Evolutionary conservation across 1,284 basidiomycete genomes (phyloP), one percentile per base, ranked within the genome.

Genomic region (Exsudoporus floridanus): DNA sequence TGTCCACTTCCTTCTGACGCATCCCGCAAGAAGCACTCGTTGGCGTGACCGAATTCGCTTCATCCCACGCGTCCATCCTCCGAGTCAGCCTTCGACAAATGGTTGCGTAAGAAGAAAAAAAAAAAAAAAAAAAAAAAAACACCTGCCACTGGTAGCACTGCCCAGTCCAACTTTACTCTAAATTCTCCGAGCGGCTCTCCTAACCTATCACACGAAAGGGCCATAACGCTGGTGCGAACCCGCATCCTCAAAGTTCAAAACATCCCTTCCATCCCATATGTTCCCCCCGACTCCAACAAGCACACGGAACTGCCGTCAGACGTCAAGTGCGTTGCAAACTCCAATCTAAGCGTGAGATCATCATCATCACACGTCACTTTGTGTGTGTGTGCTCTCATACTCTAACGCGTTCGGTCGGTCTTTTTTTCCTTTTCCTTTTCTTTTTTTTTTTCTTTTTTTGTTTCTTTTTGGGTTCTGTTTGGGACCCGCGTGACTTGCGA

Each of bases 61-160:
- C 37, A 21, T 57, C 43, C 40, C 60, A 64, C 52, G 59, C 34
- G 7, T 37, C 27, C 18, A 5, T 5, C 8, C 9, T 23, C 23
- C 23, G 23, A 23, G 23, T 23, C 52, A 23, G 25, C 19, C 10
- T 37, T 21, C n/a, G 6, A 36, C 13, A 18, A 23, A 19, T n/a
- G 33, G 47, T 63, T 49, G 28, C 48, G 58, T 65, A 65, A 64
- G 45, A 41, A 31, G 54, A 8, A 12, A 18, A 34, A 18, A 25
- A 14, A 18, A 35, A 18, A 25, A n/a, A 41, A 31, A 46, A 8
- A 12, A 18, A 34, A 18, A 25, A 14, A 18, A 35, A 18, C 19
- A 25, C 31, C 13, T 53, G 42, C 38, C 50, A 42, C 30, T 3
- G 27, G 37, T 56, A 27, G 37, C 59, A 60, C 57, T 53, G 56